These are phyloP conservation scores for Bombardia bombarda DNA, from an alignment of 495 filamentous ascomycete species.

Conservation along the genomic window DNA sequence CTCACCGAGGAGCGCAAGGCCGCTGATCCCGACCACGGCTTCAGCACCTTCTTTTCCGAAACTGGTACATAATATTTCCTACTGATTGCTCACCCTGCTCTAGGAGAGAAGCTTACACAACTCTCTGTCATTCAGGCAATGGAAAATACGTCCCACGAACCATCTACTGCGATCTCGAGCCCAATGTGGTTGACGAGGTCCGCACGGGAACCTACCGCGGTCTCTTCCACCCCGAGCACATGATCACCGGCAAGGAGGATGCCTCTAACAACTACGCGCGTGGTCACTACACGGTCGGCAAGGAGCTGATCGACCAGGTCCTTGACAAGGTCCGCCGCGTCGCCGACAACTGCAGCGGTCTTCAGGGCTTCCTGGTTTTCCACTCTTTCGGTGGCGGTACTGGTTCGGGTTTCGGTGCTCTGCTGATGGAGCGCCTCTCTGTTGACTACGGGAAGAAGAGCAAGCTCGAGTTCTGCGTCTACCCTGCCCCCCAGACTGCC, in stretches of 20 bases:
- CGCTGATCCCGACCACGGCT: slow-evolving; percentile 88
- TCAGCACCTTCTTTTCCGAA: slow-evolving; percentile 99
- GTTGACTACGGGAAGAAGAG: slow-evolving; percentile 99
- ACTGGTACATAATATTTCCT: slow-evolving; percentile 61
- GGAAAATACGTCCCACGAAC: slow-evolving; percentile 98
- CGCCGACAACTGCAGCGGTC: slow-evolving; percentile 93
- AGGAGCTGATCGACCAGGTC: slow-evolving; percentile 96
- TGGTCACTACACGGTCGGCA: slow-evolving; percentile 98
- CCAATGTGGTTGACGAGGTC: slow-evolving; percentile 99
- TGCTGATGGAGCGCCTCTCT: slow-evolving; percentile 95
- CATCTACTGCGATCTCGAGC: slow-evolving; percentile 99
- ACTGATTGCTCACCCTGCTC: too few relatives aligned
- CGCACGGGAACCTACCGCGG: slow-evolving; percentile 92
- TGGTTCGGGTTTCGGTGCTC: slow-evolving; percentile 94
- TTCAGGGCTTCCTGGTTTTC: slow-evolving; percentile 98
- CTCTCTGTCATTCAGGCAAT: slow-evolving; percentile 53
- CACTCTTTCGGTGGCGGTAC: slow-evolving; percentile 99
- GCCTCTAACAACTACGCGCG: slow-evolving; percentile 99
- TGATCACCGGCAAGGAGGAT: slow-evolving; percentile 99
- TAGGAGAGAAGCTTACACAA: slow-evolving; percentile 6
- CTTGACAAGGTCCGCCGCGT: slow-evolving; percentile 93
- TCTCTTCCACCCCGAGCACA: slow-evolving; percentile 96
- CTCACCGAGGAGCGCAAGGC: slow-evolving; percentile 96
- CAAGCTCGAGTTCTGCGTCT: slow-evolving; percentile 99
- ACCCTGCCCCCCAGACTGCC: slow-evolving; percentile 92